Evolutionary conservation across 2,329 filamentous ascomycete genomes (phyloP).

Genomic region (Dothistroma pini): DNA sequence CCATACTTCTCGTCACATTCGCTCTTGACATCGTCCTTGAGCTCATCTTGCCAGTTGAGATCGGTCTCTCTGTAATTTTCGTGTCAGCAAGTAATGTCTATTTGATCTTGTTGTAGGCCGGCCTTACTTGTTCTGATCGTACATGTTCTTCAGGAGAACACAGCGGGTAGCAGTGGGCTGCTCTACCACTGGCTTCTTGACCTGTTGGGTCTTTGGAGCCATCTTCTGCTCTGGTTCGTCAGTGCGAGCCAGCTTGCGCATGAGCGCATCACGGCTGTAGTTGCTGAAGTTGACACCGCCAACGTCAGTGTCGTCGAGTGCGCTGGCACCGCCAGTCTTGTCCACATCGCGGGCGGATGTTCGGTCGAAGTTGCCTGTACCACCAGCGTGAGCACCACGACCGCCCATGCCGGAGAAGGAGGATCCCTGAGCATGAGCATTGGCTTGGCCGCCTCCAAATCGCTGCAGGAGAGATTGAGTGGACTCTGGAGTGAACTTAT

Average conservation of each 20-base stretch:
- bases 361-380: slow-evolving; percentile 75
- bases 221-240: slow-evolving; percentile 76
- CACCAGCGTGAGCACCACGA: slow-evolving; percentile 77
- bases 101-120: not conserved
- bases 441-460: slow-evolving; percentile 57
- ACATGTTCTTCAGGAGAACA: slow-evolving; percentile 93
- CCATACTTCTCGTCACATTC: slow-evolving; percentile 97
- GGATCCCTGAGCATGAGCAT: slow-evolving; percentile 61
- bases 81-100: slow-evolving; percentile 14
- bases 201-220: slow-evolving; percentile 38
- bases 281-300: slow-evolving; percentile 99
- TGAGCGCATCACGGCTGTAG: slow-evolving; percentile 96
- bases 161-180: slow-evolving; percentile 92
- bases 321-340: slow-evolving; percentile 80
- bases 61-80: slow-evolving; percentile 69
- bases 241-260: slow-evolving; percentile 96
- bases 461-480: slow-evolving; percentile 88
- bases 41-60: slow-evolving; percentile 76
- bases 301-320: slow-evolving; percentile 95
- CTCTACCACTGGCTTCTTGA: slow-evolving; percentile 69
- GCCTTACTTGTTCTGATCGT: slow-evolving; percentile 84
- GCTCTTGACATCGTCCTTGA: slow-evolving; percentile 87
- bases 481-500: slow-evolving; percentile 99
- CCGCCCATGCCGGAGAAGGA: slow-evolving; percentile 87
- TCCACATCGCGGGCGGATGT: slow-evolving; percentile 79